Percentiles rank a stretch among this genome's conserved stretches.
Evolutionary conservation across 331 rosid species (phyloP).

Genomic region (Acacia pycnantha): DNA sequence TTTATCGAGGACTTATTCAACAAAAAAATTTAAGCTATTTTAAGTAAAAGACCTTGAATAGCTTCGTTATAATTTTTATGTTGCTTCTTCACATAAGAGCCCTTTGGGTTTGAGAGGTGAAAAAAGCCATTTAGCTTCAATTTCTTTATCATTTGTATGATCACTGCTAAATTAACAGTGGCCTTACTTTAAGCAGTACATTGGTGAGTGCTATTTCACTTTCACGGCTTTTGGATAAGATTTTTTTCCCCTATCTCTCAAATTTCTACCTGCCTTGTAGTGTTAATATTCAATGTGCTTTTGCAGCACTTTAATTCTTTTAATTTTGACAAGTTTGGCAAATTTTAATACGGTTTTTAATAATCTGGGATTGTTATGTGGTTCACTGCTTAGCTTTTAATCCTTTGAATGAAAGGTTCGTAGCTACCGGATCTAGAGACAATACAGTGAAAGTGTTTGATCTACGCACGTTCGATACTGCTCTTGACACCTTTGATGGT

Average conservation of each 20-base stretch:
- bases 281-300: no score
- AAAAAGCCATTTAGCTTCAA: background rate
- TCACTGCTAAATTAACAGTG: no score
- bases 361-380: slow-evolving; percentile 30
- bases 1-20: background rate
- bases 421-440: slow-evolving; percentile 97
- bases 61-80: background rate
- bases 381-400: slow-evolving; percentile 97
- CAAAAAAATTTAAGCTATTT: background rate
- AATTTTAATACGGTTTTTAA: slow-evolving; percentile 5
- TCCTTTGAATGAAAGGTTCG: slow-evolving; percentile 97
- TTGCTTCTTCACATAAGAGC: background rate
- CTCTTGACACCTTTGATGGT: slow-evolving; percentile 85
- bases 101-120: background rate
- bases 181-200: no score
- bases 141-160: background rate
- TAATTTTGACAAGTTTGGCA: no score
- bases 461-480: slow-evolving; percentile 72
- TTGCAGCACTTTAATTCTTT: no score
- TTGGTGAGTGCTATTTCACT: no score
- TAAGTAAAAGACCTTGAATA: background rate
- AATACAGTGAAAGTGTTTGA: slow-evolving; percentile 95
- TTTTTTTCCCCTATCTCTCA: no score
- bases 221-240: no score
- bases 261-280: no score